Conservation (phyloP, 352 stramenopile genomes). For the Pythium scleroteichum region DNA sequence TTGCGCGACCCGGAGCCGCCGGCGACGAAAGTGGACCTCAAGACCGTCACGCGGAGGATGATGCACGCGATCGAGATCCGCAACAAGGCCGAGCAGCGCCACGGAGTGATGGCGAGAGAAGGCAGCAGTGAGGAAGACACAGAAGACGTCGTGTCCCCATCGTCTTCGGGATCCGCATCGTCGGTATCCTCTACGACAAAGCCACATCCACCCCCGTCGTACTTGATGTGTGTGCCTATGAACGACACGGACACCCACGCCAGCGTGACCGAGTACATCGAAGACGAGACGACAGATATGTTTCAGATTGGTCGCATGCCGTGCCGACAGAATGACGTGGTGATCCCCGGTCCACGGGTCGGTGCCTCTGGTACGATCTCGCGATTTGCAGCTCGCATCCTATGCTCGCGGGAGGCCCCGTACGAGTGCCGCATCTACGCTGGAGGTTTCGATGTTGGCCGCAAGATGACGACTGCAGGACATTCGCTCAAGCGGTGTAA, state of each 20-base stretch:
- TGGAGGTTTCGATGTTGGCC: slow-evolving; percentile 61
- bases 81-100: slow-evolving; percentile 3
- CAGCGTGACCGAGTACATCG: slow-evolving; percentile 64
- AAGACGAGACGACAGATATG: slow-evolving; percentile 54
- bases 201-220: slow-evolving; percentile 15
- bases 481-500: slow-evolving; percentile 70
- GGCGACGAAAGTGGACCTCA: slow-evolving; percentile 37
- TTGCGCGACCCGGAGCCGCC: background rate
- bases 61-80: slow-evolving; percentile 48
- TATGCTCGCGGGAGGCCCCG: slow-evolving; percentile 56
- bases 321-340: slow-evolving; percentile 73
- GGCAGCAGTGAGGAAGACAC: slow-evolving; percentile 10
- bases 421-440: slow-evolving; percentile 71
- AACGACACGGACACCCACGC: slow-evolving; percentile 57
- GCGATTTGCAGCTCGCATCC: slow-evolving; percentile 64
- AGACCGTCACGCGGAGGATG: slow-evolving; percentile 51
- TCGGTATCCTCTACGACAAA: background rate
- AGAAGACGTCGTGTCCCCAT: slow-evolving; percentile 1
- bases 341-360: slow-evolving; percentile 73
- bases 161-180: slow-evolving; percentile 2
- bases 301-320: slow-evolving; percentile 85
- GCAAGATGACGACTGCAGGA: slow-evolving; percentile 54
- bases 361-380: slow-evolving; percentile 77
- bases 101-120: background rate
- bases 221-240: slow-evolving; percentile 73